These are phyloP conservation scores for Stagonosporopsis tanaceti DNA, from an alignment of 2,329 filamentous ascomycete genomes.

Conservation along the genomic window DNA sequence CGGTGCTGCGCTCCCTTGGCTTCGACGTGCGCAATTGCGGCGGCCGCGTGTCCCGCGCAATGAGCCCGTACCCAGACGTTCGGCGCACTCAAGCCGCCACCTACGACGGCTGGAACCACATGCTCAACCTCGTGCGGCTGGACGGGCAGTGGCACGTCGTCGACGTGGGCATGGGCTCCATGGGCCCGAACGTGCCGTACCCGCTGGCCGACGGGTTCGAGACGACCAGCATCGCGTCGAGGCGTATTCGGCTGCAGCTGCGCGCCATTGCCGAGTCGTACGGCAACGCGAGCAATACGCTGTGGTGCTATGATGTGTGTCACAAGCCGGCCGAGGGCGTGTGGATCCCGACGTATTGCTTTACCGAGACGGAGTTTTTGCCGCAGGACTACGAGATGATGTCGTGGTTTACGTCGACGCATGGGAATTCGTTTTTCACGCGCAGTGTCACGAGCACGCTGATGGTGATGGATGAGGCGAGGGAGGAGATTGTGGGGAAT, in stretches of 20 bases:
- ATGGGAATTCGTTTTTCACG: constrained; percentile 26
- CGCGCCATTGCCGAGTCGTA: constrained; percentile 26
- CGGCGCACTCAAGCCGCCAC: constrained; percentile 17
- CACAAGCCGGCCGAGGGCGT: background rate
- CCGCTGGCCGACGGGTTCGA: constrained; percentile 20
- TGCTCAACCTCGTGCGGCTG: constrained; percentile 51
- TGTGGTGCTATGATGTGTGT: constrained; percentile 27
- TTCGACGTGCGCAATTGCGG: constrained; percentile 46
- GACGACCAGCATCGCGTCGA: constrained; percentile 21
- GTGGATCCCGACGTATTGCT: constrained; percentile 24
- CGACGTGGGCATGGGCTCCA: constrained; percentile 48
- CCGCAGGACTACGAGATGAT: constrained; percentile 33
- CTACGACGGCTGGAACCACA: constrained; percentile 45
- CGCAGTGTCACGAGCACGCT: constrained; percentile 23
- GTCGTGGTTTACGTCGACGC: constrained; percentile 34
- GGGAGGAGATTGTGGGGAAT: constrained; percentile 18
- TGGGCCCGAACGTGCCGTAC: constrained; percentile 23
- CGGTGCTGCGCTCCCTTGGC: constrained; percentile 59
- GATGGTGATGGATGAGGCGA: constrained; percentile 21
- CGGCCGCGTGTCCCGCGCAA: constrained; percentile 23
- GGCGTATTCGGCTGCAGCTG: constrained; percentile 15
- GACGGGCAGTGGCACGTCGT: constrained; percentile 33
- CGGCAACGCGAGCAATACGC: constrained; percentile 8
- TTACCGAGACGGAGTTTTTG: constrained; percentile 34
- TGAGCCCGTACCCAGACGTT: constrained; percentile 23